Conservation (phyloP, 768 basidiomycete genomes). For the Tylopilus rubrobrunneus region DNA sequence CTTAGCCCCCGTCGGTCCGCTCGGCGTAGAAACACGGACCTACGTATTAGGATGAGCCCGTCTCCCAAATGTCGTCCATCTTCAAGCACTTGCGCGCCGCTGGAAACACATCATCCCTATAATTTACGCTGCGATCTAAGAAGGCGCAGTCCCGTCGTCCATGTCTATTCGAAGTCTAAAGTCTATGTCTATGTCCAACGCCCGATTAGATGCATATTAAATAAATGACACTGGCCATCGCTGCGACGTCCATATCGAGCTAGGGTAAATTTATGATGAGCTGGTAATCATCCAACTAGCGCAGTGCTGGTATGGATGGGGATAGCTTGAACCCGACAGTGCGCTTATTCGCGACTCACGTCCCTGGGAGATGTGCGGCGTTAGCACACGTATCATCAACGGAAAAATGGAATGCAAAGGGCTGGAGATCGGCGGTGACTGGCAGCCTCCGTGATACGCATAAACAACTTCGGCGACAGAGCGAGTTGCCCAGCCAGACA, state of each 20-base stretch:
- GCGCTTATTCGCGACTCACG: slow-evolving; percentile 31
- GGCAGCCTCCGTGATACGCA: background rate
- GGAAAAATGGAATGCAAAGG: background rate
- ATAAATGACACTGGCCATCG: background rate
- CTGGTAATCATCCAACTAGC: background rate
- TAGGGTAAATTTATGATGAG: background rate
- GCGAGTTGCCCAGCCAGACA: no score
- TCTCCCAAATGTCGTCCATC: no score
- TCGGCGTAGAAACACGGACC: no score
- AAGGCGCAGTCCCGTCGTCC: background rate
- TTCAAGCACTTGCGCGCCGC: no score
- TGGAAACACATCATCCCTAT: no score
- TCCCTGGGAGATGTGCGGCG: slow-evolving; percentile 21
- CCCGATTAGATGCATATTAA: background rate
- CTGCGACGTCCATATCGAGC: background rate
- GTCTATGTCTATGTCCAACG: slow-evolving; percentile 1
- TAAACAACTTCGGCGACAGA: no score
- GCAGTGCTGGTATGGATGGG: background rate
- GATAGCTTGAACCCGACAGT: background rate
- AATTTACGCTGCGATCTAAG: background rate
- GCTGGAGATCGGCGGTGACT: background rate
- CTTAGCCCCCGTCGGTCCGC: no score
- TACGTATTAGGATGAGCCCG: no score
- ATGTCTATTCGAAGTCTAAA: background rate
- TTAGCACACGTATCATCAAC: slow-evolving; percentile 17